A percentile compares a stretch with the other conserved stretches of the same genome.
phyloP scores from a whole-genome alignment of 2,329 filamentous ascomycete genomes.

The Stachybotrys echinatus region DNA sequence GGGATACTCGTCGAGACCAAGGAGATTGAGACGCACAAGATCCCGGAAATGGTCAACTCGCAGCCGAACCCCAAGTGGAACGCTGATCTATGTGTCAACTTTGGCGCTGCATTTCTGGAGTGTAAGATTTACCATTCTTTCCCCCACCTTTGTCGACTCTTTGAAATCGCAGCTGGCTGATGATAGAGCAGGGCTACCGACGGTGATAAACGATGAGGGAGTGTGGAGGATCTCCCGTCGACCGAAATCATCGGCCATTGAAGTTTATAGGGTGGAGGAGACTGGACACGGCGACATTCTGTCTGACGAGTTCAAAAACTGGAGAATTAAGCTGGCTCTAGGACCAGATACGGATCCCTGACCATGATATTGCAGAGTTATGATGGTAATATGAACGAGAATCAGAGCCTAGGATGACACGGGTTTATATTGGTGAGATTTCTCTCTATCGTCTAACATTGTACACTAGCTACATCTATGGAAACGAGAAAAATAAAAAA shows the following conservation, averaged over 20 bases:
- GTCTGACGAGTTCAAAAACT: slow-evolving; percentile 71
- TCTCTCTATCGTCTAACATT: slow-evolving; percentile 1
- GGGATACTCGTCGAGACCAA: slow-evolving; percentile 70
- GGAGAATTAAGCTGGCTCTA: slow-evolving; percentile 55
- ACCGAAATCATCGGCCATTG: slow-evolving; percentile 59
- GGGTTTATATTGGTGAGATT: too few species aligned
- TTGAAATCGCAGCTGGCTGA: slow-evolving; percentile 11
- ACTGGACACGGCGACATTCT: slow-evolving; percentile 72
- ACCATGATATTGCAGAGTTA: slow-evolving; percentile 10
- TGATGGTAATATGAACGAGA: too few species aligned
- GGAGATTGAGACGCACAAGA: slow-evolving; percentile 72
- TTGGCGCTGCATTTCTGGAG: slow-evolving; percentile 70
- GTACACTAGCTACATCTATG: slow-evolving; percentile 12
- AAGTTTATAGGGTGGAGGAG: slow-evolving; percentile 66
- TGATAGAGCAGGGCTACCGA: slow-evolving; percentile 50
- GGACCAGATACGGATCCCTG: slow-evolving; percentile 14
- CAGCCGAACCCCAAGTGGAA: slow-evolving; percentile 71
- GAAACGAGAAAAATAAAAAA: background rate
- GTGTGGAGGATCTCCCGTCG: slow-evolving; percentile 74
- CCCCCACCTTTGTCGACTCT: background rate
- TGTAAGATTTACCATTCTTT: too few species aligned
- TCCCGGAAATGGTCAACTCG: slow-evolving; percentile 70
- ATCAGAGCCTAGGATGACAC: too few species aligned
- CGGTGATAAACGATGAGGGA: slow-evolving; percentile 61
- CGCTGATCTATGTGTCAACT: slow-evolving; percentile 90